Evolutionary conservation across 1,139 yeast genomes (phyloP).

Genomic region (Candida sp.): DNA sequence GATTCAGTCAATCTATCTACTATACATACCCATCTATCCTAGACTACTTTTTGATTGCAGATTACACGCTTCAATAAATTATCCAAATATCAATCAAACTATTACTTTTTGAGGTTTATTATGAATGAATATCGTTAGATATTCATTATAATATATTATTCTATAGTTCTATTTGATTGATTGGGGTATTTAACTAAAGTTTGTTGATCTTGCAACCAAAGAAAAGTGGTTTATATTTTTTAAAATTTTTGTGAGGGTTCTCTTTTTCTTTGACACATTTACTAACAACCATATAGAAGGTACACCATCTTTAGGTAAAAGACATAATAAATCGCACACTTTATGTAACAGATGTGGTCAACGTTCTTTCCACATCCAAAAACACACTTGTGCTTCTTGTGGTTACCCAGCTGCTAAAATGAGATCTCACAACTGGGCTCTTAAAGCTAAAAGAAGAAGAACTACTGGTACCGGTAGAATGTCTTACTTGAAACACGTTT

Average conservation of each 20-base stretch:
- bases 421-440: conserved; percentile 99
- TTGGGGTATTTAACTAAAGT: not conserved
- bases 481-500: conserved; percentile 95
- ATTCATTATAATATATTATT: too few relatives aligned
- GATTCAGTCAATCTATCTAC: too few relatives aligned
- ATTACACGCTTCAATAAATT: too few relatives aligned
- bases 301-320: conserved; percentile 99
- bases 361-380: conserved; percentile 99
- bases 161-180: not conserved
- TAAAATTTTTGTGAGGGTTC: too few relatives aligned
- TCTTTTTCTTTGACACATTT: not conserved
- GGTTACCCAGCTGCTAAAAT: conserved; percentile 99
- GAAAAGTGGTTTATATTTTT: not conserved
- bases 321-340: conserved; percentile 99
- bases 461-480: conserved; percentile 99
- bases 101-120: too few relatives aligned
- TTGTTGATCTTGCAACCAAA: not conserved
- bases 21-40: too few relatives aligned
- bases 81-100: too few relatives aligned
- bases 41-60: too few relatives aligned
- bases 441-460: conserved; percentile 99
- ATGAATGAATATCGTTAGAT: too few relatives aligned
- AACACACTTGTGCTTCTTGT: conserved; percentile 98
- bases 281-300: conserved; percentile 62
- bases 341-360: conserved; percentile 99